phyloP scores from a whole-genome alignment of 129 eudicot species.

The Centella asiatica region DNA sequence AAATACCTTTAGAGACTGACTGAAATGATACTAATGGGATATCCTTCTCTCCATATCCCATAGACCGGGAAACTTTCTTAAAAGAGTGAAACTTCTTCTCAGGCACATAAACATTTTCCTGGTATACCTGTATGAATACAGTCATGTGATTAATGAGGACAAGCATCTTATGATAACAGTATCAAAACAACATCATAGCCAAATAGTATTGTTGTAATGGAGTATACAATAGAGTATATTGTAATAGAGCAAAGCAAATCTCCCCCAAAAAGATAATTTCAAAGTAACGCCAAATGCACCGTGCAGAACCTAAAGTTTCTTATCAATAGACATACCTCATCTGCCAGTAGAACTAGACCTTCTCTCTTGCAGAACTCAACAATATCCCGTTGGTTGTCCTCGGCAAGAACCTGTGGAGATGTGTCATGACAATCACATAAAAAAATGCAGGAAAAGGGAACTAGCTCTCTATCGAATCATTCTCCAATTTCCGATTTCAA shows the following conservation, averaged over 20 bases:
- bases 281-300: neutral
- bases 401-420: conserved; percentile 71
- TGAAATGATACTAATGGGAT: conserved; percentile 87
- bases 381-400: conserved; percentile 77
- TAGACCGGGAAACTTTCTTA: conserved; percentile 81
- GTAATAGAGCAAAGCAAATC: neutral
- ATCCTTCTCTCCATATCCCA: conserved; percentile 93
- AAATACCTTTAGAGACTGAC: conserved; percentile 88
- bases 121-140: conserved; percentile 62
- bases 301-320: neutral
- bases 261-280: neutral
- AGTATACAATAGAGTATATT: too few species aligned
- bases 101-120: conserved; percentile 82
- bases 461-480: too few species aligned
- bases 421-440: neutral
- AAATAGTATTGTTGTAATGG: too few species aligned
- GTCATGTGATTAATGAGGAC: neutral
- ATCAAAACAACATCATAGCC: too few species aligned
- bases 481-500: neutral
- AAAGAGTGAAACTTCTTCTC: conserved; percentile 91
- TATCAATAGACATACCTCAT: conserved; percentile 52
- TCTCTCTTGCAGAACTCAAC: conserved; percentile 98
- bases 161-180: too few species aligned
- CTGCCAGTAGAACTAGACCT: conserved; percentile 94
- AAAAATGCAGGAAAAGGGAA: conserved; percentile 5